Evolutionary conservation across 1,284 basidiomycete species (phyloP).

Genomic region (Austroboletus niveus): DNA sequence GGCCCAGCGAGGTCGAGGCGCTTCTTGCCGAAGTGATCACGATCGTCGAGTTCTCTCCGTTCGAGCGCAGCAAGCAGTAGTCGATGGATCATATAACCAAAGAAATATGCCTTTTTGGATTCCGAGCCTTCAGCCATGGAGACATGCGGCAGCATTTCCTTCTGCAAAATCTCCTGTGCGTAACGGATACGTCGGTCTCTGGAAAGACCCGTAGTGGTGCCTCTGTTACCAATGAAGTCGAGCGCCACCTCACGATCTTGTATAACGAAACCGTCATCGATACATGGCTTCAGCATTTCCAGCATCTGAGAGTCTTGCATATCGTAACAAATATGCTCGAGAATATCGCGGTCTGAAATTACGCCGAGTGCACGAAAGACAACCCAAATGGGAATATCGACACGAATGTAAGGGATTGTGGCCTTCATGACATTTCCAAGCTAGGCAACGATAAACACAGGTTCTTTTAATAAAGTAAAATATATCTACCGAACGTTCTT

Average conservation of each 20-base stretch:
- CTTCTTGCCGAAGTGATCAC: conserved; percentile 99
- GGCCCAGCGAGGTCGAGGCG: conserved; percentile 95
- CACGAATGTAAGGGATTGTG: conserved; percentile 96
- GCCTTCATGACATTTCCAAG: conserved; percentile 95
- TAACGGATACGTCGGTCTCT: conserved; percentile 92
- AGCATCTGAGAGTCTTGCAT: conserved; percentile 94
- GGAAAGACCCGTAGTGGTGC: conserved; percentile 91
- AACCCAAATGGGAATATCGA: conserved; percentile 98
- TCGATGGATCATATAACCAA: conserved; percentile 99
- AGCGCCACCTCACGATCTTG: conserved; percentile 96
- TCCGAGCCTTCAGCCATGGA: conserved; percentile 96
- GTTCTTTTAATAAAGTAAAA: background rate
- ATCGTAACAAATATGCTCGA: conserved; percentile 99
- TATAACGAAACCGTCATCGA: conserved; percentile 98
- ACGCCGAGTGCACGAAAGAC: conserved; percentile 98
- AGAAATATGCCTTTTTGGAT: conserved; percentile 99
- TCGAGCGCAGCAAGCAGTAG: conserved; percentile 92
- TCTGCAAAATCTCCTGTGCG: conserved; percentile 97
- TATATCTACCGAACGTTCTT: conserved; percentile 76
- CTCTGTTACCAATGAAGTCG: conserved; percentile 98
- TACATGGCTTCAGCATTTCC: conserved; percentile 98
- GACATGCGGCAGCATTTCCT: conserved; percentile 98
- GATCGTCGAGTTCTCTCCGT: conserved; percentile 94
- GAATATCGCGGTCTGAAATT: conserved; percentile 95
- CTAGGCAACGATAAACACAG: conserved; percentile 36